phyloP scores from a whole-genome alignment of 768 basidiomycete genomes.

The Tremella yokohamensis region DNA sequence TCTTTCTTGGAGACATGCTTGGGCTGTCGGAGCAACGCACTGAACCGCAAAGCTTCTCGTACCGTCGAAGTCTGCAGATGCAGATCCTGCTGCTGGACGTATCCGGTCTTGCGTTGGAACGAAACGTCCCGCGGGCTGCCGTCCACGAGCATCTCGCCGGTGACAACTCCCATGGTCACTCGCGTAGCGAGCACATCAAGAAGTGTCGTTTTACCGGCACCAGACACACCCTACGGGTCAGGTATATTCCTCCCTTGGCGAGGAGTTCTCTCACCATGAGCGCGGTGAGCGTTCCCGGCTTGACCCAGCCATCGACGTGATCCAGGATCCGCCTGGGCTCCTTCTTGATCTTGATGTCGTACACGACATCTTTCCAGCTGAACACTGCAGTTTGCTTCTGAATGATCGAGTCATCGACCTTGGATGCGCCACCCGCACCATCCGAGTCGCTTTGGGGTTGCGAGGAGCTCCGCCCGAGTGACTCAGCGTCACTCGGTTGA shows the following conservation, averaged over 20 bases:
- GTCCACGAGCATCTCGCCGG: conserved; percentile 66
- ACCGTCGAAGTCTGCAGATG: conserved; percentile 73
- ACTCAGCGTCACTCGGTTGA: conserved; percentile 54
- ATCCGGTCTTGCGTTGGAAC: conserved; percentile 67
- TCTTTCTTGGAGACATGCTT: conserved; percentile 61
- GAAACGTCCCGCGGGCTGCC: conserved; percentile 58
- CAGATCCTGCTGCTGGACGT: conserved; percentile 71
- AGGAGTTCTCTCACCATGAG: conserved; percentile 39
- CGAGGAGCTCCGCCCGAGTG: conserved; percentile 51
- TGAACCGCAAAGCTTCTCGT: conserved; percentile 73
- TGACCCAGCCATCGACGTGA: conserved; percentile 57
- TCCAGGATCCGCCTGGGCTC: conserved; percentile 48
- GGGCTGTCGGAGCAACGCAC: conserved; percentile 74
- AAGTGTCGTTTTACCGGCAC: conserved; percentile 47
- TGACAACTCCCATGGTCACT: conserved; percentile 66
- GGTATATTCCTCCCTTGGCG: conserved; percentile 11
- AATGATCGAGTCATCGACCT: conserved; percentile 54
- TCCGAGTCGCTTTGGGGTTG: conserved; percentile 57
- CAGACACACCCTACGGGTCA: conserved; percentile 34
- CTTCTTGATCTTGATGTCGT: conserved; percentile 55
- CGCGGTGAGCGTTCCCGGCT: conserved; percentile 60
- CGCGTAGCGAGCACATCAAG: conserved; percentile 65
- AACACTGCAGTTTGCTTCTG: conserved; percentile 58
- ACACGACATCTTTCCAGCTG: conserved; percentile 66
- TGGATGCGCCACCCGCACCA: conserved; percentile 40